Base-by-base conservation (phyloP, 371 early-diverging fungal genomes). In the Mortierella sp. region DNA sequence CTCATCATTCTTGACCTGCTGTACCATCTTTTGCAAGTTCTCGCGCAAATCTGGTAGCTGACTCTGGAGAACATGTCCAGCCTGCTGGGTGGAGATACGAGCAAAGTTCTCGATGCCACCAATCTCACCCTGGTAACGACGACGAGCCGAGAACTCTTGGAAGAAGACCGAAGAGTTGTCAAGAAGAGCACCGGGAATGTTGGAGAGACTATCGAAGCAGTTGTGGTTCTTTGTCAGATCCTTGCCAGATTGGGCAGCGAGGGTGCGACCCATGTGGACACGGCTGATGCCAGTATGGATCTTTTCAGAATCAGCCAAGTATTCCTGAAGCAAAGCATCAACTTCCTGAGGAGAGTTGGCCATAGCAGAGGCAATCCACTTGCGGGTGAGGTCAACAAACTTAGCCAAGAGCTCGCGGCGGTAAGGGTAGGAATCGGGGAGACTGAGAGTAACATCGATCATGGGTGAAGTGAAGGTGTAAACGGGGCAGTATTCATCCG, bases 371-470 rank as follows among this genome's bases (percentile, higher is more conserved):
- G 82, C 86, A 13, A 95, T 84, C 96, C 96, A 95, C 72, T 90
- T 89, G 57, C 87, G 88, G 15, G 91, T 90, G 52, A 88, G 83
- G 32, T 90, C 92, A 3, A 88, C 88, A 52, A 94, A 87, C 58
- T 82, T 86, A 15, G 89, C 74, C 24, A 92, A 87, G 41, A 95
- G 74, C 43, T 92, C 89, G 57, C 89, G 86, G 53, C 96, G 92
- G 72, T 95, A 95, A 9, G 84, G 76, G 68, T 92, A 92, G 0
- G 93, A 92, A 72, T 95, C 96, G 0, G 94, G 93, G 32, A 95
- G 63, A 73, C 92, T 89, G 63, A 95, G 83, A 13, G 93, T 92
- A 10, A 95, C 88, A 45, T 83, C 85, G 15, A 92, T 86, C 47
- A 88, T 85, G 22, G 78, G 48, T 2, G 95, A 94, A 0, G 89